Evolutionary conservation across 768 basidiomycete species (phyloP), one percentile per base, ranked within the genome.

Genomic region (Lactarius deliciosus): DNA sequence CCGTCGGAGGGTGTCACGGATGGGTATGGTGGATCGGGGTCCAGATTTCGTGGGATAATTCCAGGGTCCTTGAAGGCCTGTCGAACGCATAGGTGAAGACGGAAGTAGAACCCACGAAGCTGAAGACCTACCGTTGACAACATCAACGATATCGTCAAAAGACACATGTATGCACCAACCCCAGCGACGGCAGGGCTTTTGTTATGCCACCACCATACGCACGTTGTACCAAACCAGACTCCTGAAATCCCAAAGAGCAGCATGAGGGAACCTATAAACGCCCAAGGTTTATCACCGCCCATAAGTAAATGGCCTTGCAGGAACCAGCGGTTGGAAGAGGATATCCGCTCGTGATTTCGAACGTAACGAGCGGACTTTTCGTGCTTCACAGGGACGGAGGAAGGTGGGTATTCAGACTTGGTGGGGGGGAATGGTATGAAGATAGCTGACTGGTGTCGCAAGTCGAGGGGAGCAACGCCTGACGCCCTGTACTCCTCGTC

Each of bases 141-240:
- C 91, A 96, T 93, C 66, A 81, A 87, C 13, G 85, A 85, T 22
- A 93, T 77, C 20, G 88, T 89, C 68, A 96, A 73, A 59, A 90
- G 79, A 66, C 80, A 81, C 78, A 86, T 76, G 68, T 86, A 86
- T 62, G 82, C 83, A 56, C 88, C 87, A n/a, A 89, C 80, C 22
- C 80, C 82, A 0, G 90, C 89, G 16, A 88, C 83, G 5, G 85
- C 87, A 7, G 88, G 84, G 58, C 91, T 90, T 65, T 87, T 81
- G 71, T 94, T 80, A 43, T 79, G 78, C 95, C 96, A 98, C 84
- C 96, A 89, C 85, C 89, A 96, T 20, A 89, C 86, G 56, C 88
- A 90, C 0, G 94, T 95, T 30, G 93, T 93, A 11, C 86, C 91
- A 69, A 97, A 86, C 92, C 93, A 99, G 10, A 90, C 76, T 0